Evolutionary conservation across 1,284 basidiomycete genomes (phyloP).

Genomic region (Moesziomyces antarcticus): DNA sequence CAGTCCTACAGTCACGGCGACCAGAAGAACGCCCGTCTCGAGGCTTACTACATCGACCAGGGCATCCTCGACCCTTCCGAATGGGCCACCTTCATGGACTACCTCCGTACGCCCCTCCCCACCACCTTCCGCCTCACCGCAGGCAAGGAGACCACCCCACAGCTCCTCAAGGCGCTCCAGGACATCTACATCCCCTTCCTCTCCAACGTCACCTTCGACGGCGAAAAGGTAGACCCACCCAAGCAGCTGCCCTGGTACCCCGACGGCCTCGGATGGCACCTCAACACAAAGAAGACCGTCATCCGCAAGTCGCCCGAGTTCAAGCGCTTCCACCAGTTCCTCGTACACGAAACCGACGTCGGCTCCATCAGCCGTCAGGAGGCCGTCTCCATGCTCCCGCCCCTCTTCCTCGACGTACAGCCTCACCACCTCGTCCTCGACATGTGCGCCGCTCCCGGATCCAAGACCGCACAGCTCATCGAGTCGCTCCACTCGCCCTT

Average conservation of each 20-base stretch:
- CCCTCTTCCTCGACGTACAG: conserved; percentile 91
- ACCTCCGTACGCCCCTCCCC: conserved; percentile 80
- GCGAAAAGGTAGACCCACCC: conserved; percentile 76
- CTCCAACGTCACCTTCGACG: conserved; percentile 81
- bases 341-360: conserved; percentile 98
- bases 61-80: conserved; percentile 70
- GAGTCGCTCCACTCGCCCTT: conserved; percentile 79
- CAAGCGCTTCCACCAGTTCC: conserved; percentile 93
- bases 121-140: conserved; percentile 91
- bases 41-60: conserved; percentile 66
- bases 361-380: conserved; percentile 97
- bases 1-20: conserved; percentile 24
- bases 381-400: conserved; percentile 98
- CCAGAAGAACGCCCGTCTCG: conserved; percentile 51
- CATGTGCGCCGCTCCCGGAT: conserved; percentile 99
- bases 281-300: conserved; percentile 89
- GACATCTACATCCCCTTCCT: conserved; percentile 80
- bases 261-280: conserved; percentile 91
- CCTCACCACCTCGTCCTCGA: conserved; percentile 74
- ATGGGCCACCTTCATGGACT: conserved; percentile 81
- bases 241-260: conserved; percentile 92
- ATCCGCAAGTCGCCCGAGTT: conserved; percentile 92
- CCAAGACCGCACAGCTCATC: conserved; percentile 92
- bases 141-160: conserved; percentile 59
- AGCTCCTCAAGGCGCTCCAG: conserved; percentile 62